phyloP scores from a whole-genome alignment of 306 rosid species.

The Oxytropis ochrocephala region DNA sequence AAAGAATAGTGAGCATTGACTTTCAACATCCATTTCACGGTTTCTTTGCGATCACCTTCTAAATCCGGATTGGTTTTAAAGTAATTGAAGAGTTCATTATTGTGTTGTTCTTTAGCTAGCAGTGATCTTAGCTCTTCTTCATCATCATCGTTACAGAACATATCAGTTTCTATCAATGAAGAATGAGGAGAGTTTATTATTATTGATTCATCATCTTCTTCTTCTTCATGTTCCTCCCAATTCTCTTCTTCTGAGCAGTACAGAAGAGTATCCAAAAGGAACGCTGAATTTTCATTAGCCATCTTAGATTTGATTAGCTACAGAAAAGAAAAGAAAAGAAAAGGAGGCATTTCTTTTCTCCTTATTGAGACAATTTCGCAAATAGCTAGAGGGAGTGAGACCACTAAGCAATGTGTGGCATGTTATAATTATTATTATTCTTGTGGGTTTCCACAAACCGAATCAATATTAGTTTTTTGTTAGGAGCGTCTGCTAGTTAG shows the following conservation, averaged over 20 bases:
- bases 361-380: not conserved
- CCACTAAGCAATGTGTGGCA: not conserved
- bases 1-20: slow-evolving; percentile 59
- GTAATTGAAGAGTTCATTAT: slow-evolving; percentile 26
- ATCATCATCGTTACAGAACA: slow-evolving; percentile 67
- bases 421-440: slow-evolving; percentile 21
- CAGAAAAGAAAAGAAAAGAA: not conserved
- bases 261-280: slow-evolving; percentile 51
- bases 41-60: slow-evolving; percentile 45
- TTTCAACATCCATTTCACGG: slow-evolving; percentile 66
- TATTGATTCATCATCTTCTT: slow-evolving; percentile 25
- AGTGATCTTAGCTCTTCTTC: slow-evolving; percentile 61
- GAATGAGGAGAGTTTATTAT: slow-evolving; percentile 3
- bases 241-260: slow-evolving; percentile 70
- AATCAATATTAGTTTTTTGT: not conserved
- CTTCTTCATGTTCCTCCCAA: slow-evolving; percentile 38
- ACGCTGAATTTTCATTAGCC: slow-evolving; percentile 31
- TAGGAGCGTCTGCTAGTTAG: slow-evolving; percentile 3
- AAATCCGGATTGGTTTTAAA: slow-evolving; percentile 19
- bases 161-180: slow-evolving; percentile 45
- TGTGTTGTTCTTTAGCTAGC: slow-evolving; percentile 41
- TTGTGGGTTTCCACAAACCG: slow-evolving; percentile 4
- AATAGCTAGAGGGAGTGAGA: not conserved
- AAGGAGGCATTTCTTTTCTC: slow-evolving; percentile 15
- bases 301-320: slow-evolving; percentile 27